Evolutionary conservation across 2,329 filamentous ascomycete species (phyloP), one percentile per base, ranked within the genome.

Genomic region (Rhinocladiella mackenziei): DNA sequence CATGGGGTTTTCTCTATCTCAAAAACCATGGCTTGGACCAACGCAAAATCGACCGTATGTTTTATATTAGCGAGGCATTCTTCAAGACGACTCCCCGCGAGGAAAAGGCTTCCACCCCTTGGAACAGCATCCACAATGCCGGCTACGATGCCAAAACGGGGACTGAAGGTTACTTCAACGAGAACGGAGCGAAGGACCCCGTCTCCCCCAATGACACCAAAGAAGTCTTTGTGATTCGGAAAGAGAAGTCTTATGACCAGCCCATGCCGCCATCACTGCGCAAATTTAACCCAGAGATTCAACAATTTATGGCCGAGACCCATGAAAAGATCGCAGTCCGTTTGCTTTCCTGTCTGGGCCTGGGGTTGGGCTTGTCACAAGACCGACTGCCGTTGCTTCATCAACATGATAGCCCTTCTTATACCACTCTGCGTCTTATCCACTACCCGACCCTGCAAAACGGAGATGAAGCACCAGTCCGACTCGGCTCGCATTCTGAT

Each of bases 381-480:
- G 60, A 58, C 2, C 38, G 92, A 82, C 72, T 95, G 94, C 57
- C 86, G 94, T 55, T 58, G 62, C 4, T 94, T 76, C 60, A 82
- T 86, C 0, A 77, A 83, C 56, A 77, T 69, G 1, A 81, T 79
- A 3, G 80, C 13, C 48, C 48, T 5, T 48, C 48, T 3, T 32
- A 84, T 58, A 85, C 86, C 58, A 85, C 73, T 1, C 68, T 89
- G 51, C 75, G 86, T 5, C 66, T 91, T 50, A 70, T 91, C 54
- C 85, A 89, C 62, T 91, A 91, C 60, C 86, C 85, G 0, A 73
- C 85, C 10, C 89, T 89, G 62, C 67, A 71, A 58, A n/a, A n/a
- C n/a, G 13, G 15, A 30, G 48, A 51, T 9, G 65, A 75, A 44
- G 82, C 83, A 43, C 78, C 80, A 9, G 81, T 89, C 11, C 72